Evolutionary conservation across 2,329 filamentous ascomycete genomes (phyloP).

Genomic region (Diplocarpon mali): DNA sequence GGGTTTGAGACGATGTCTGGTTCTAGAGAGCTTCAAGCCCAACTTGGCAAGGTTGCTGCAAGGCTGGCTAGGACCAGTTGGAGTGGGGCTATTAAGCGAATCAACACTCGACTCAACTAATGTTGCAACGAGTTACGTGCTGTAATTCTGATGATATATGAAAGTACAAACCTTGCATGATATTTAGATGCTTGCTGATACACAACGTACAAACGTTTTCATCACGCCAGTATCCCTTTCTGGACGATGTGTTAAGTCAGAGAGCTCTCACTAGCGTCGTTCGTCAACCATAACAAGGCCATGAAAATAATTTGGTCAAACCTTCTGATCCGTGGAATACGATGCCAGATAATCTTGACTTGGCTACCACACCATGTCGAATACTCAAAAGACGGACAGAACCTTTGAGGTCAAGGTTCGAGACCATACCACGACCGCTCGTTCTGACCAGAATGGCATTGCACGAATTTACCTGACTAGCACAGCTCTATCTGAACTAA

Average conservation of each 20-base stretch:
- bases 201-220: too few relatives aligned
- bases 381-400: constrained; percentile 15
- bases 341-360: constrained; percentile 6
- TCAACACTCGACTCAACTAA: too few relatives aligned
- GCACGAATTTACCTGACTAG: constrained; percentile 26
- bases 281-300: constrained; percentile 1
- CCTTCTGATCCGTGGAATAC: neutral
- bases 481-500: constrained; percentile 40
- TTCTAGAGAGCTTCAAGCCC: neutral
- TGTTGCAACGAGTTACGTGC: too few relatives aligned
- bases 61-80: too few relatives aligned
- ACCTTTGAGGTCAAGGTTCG: constrained; percentile 27
- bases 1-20: neutral
- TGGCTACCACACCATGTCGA: constrained; percentile 14
- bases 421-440: constrained; percentile 18
- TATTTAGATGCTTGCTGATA: too few relatives aligned
- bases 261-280: too few relatives aligned
- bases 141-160: too few relatives aligned
- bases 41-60: constrained; percentile 3
- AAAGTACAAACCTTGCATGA: too few relatives aligned
- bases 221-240: too few relatives aligned
- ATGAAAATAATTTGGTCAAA: constrained; percentile 1
- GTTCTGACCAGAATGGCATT: constrained; percentile 24
- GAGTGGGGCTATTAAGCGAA: too few relatives aligned
- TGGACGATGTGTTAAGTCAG: too few relatives aligned